Percentiles rank a stretch among this genome's conserved stretches.
Conservation (phyloP, 768 basidiomycete genomes). For the Naematelia encephala region DNA sequence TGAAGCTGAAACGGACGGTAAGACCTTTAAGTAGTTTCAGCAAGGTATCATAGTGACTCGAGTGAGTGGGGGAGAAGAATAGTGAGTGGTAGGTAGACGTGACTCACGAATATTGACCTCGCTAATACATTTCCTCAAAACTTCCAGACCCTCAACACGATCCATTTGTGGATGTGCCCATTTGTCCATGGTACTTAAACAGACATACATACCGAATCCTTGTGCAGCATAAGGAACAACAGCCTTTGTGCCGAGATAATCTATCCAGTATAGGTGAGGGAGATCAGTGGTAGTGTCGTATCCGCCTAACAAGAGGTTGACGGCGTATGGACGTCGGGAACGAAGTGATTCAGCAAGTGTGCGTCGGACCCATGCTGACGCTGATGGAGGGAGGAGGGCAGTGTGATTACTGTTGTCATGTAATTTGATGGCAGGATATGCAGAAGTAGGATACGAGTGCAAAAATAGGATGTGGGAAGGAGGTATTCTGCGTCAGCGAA, state of each 20-base stretch:
- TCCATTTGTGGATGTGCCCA: constrained; percentile 87
- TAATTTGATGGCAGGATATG: no score
- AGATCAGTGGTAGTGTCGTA: constrained; percentile 68
- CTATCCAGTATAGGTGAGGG: constrained; percentile 81
- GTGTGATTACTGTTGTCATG: constrained; percentile 80
- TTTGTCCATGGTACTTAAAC: constrained; percentile 82
- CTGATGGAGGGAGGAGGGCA: constrained; percentile 81
- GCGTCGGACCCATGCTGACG: constrained; percentile 92
- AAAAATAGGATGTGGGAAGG: no score
- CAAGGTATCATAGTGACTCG: no score
- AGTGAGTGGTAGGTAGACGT: neutral
- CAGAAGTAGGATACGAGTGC: no score
- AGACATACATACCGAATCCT: constrained; percentile 92
- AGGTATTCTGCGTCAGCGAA: no score
- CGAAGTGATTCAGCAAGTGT: constrained; percentile 84
- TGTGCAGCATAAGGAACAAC: constrained; percentile 91
- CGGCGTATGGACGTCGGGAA: constrained; percentile 79
- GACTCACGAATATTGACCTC: constrained; percentile 74
- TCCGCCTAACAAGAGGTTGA: constrained; percentile 89
- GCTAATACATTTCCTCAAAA: constrained; percentile 78
- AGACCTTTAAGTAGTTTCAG: constrained; percentile 30
- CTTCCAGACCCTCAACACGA: constrained; percentile 78
- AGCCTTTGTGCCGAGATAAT: constrained; percentile 86
- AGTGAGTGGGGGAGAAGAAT: no score
- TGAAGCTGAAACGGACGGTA: constrained; percentile 62